Percentiles rank a stretch among this genome's conserved stretches.
phyloP scores from a whole-genome alignment of 192 early-diverging fungal species.

The Obelidium mucronatum region DNA sequence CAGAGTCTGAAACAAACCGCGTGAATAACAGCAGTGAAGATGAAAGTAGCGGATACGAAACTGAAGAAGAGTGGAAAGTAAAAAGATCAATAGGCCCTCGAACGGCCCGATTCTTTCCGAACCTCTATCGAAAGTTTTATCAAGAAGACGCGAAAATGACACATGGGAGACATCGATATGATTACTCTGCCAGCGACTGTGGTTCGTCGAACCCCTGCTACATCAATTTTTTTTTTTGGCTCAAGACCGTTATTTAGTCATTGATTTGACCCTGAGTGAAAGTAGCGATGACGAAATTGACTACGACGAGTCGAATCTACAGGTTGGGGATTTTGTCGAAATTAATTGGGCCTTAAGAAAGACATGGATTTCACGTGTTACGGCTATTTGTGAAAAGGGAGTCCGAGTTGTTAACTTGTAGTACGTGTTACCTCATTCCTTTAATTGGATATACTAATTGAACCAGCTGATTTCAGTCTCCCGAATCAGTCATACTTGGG shows the following conservation, averaged over 20 bases:
- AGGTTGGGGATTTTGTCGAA: conserved; percentile 25
- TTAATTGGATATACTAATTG: too few relatives aligned
- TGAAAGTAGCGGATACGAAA: conserved; percentile 46
- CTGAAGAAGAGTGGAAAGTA: not conserved
- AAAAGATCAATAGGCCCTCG: conserved; percentile 25
- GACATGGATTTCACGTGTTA: conserved; percentile 8
- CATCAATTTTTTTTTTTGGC: too few relatives aligned
- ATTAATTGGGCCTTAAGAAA: not conserved
- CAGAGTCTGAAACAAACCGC: too few relatives aligned
- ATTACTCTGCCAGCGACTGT: not conserved
- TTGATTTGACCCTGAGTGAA: not conserved
- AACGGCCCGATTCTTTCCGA: not conserved
- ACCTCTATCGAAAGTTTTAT: not conserved
- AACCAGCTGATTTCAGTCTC: not conserved
- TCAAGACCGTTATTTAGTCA: too few relatives aligned
- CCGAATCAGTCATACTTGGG: conserved; percentile 9
- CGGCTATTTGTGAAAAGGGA: not conserved
- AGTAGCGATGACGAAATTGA: not conserved
- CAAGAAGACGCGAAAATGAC: conserved; percentile 7
- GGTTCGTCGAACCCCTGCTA: too few relatives aligned
- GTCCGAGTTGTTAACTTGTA: conserved; percentile 23
- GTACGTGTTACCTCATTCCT: too few relatives aligned
- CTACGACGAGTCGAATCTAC: not conserved
- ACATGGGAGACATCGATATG: conserved; percentile 1
- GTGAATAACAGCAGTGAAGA: too few relatives aligned